These are phyloP conservation scores for Juglanconis juglandina DNA, from an alignment of 2,329 filamentous ascomycete species.

Conservation along the genomic window DNA sequence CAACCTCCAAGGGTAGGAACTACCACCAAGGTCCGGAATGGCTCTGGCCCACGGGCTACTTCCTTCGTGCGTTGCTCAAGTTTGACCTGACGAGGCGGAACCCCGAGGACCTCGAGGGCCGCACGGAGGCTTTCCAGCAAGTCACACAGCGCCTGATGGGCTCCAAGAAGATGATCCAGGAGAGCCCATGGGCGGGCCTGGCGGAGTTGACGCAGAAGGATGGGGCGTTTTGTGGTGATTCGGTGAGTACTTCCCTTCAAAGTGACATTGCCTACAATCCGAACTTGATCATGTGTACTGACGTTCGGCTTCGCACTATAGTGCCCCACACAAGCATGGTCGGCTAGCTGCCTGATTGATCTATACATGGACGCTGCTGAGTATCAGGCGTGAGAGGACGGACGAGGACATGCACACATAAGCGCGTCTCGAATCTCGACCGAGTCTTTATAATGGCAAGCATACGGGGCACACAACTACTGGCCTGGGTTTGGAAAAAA, in stretches of 20 bases:
- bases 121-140: slow-evolving; percentile 90
- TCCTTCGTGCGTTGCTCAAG: slow-evolving; percentile 83
- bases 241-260: slow-evolving; percentile 55
- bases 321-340: slow-evolving; percentile 96
- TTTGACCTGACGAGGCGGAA: slow-evolving; percentile 78
- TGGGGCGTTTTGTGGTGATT: slow-evolving; percentile 80
- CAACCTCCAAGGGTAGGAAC: slow-evolving; percentile 89
- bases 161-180: slow-evolving; percentile 79
- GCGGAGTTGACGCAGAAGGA: slow-evolving; percentile 91
- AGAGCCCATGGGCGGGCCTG: slow-evolving; percentile 83
- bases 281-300: neutral
- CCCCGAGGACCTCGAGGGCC: slow-evolving; percentile 53
- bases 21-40: slow-evolving; percentile 98
- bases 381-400: slow-evolving; percentile 35
- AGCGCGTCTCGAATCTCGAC: no score
- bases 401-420: neutral
- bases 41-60: slow-evolving; percentile 97
- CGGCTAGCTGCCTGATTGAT: slow-evolving; percentile 88
- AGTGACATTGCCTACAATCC: neutral
- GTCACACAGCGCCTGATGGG: slow-evolving; percentile 77
- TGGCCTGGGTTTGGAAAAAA: neutral
- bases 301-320: slow-evolving; percentile 32
- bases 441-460: no score
- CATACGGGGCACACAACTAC: no score
- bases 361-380: slow-evolving; percentile 86